Percentiles rank a stretch among this genome's conserved stretches.
Conservation (phyloP, 805 yeast genomes). For the Ogataea angusta region DNA sequence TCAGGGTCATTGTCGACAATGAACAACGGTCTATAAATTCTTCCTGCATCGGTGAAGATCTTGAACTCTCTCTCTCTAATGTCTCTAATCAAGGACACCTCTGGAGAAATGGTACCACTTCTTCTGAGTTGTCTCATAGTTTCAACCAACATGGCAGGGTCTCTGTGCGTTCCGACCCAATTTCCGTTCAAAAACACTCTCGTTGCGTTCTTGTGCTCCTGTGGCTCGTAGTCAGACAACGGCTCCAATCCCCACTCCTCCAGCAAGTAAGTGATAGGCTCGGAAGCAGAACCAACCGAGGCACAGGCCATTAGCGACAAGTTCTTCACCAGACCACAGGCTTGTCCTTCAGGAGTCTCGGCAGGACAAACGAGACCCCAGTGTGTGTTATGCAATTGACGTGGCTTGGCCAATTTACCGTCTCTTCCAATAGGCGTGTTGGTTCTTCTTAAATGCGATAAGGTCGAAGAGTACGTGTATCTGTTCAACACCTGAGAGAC, state of each 20-base stretch:
- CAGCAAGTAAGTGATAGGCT: slow-evolving; percentile 85
- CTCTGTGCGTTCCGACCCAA: slow-evolving; percentile 98
- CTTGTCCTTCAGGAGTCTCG: slow-evolving; percentile 99
- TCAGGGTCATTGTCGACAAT: slow-evolving; percentile 84
- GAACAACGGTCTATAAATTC: slow-evolving; percentile 95
- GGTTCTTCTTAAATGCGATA: slow-evolving; percentile 97
- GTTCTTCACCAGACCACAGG: slow-evolving; percentile 98
- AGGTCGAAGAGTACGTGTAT: slow-evolving; percentile 96
- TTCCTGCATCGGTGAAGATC: slow-evolving; percentile 97
- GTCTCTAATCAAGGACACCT: slow-evolving; percentile 94
- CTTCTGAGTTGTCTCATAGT: slow-evolving; percentile 90
- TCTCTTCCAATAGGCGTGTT: slow-evolving; percentile 99
- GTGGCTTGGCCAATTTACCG: slow-evolving; percentile 97
- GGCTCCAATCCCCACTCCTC: slow-evolving; percentile 99
- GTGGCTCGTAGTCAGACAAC: slow-evolving; percentile 91
- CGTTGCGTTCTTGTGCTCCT: slow-evolving; percentile 85
- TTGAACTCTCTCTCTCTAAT: slow-evolving; percentile 95
- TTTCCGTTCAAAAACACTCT: slow-evolving; percentile 97
- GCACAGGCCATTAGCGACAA: slow-evolving; percentile 95
- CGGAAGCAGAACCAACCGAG: slow-evolving; percentile 96
- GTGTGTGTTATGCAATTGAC: slow-evolving; percentile 98
- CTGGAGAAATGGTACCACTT: slow-evolving; percentile 92
- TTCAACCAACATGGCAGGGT: slow-evolving; percentile 86
- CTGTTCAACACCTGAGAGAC: slow-evolving; percentile 97
- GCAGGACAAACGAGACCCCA: slow-evolving; percentile 99